phyloP scores from a whole-genome alignment of 2,329 filamentous ascomycete species.

The Daldinia eschscholtzii region DNA sequence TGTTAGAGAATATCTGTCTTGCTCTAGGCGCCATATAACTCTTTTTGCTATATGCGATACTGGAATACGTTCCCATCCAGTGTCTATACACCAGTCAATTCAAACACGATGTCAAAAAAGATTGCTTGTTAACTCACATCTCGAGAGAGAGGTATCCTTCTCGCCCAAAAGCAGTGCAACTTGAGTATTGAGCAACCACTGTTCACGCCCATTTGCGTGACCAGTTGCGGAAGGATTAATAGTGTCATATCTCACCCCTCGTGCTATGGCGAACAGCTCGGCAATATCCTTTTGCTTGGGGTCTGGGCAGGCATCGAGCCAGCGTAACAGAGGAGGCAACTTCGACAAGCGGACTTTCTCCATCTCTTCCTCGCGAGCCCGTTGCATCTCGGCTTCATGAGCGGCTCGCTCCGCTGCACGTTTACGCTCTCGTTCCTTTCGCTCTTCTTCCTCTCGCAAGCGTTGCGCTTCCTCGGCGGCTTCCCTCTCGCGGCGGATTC shows the following conservation, averaged over 20 bases:
- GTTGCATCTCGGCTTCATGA: slow-evolving; percentile 65
- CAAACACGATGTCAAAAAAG: slow-evolving; percentile 5
- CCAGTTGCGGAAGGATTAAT: slow-evolving; percentile 67
- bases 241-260: slow-evolving; percentile 74
- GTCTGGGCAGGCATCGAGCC: slow-evolving; percentile 67
- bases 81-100: slow-evolving; percentile 57
- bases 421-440: slow-evolving; percentile 62
- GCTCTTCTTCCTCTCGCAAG: slow-evolving; percentile 64
- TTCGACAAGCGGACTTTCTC: slow-evolving; percentile 67
- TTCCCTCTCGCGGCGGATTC: slow-evolving; percentile 47
- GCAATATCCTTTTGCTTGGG: slow-evolving; percentile 65
- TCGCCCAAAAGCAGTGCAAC: slow-evolving; percentile 74
- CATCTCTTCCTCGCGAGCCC: slow-evolving; percentile 67
- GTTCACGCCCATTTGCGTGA: slow-evolving; percentile 69
- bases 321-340: slow-evolving; percentile 70
- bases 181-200: slow-evolving; percentile 75
- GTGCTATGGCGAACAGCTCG: slow-evolving; percentile 67
- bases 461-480: slow-evolving; percentile 55
- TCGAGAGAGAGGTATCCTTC: slow-evolving; percentile 70
- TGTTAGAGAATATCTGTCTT: slow-evolving; percentile 67
- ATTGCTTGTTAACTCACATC: slow-evolving; percentile 61
- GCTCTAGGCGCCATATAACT: slow-evolving; percentile 71
- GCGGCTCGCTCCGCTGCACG: slow-evolving; percentile 61
- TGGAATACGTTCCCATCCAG: slow-evolving; percentile 69
- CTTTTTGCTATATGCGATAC: slow-evolving; percentile 67